Evolutionary conservation across 2,329 filamentous ascomycete genomes (phyloP).

Genomic region (Diaporthe sp.): DNA sequence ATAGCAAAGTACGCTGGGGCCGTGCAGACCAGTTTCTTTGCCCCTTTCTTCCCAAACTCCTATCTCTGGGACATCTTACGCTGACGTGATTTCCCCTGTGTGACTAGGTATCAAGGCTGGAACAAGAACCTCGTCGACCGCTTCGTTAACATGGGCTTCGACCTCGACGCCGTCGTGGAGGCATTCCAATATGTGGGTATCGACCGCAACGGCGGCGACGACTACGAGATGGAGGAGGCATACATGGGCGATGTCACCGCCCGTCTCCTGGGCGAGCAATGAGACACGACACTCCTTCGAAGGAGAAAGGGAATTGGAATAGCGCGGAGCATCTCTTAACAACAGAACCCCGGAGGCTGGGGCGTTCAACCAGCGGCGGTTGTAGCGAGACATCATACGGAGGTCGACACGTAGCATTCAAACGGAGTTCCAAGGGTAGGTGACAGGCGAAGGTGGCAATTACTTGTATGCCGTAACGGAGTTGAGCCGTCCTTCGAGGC

Average conservation of each 20-base stretch:
- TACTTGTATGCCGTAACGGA: conserved; percentile 23
- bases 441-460: conserved; percentile 4
- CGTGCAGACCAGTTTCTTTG: conserved; percentile 37
- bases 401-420: conserved; percentile 27
- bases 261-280: conserved; percentile 84
- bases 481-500: conserved; percentile 1
- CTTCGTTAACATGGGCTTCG: conserved; percentile 93
- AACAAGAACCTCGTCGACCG: conserved; percentile 85
- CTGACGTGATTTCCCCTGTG: conserved; percentile 33
- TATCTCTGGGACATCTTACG: neutral
- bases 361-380: neutral
- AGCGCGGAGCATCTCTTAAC: conserved; percentile 1
- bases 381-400: neutral
- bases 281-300: neutral
- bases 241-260: conserved; percentile 94
- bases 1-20: conserved; percentile 56
- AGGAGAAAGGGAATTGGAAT: neutral
- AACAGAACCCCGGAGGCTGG: neutral
- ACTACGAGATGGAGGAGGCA: conserved; percentile 90
- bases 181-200: conserved; percentile 88
- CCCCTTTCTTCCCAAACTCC: too few species aligned
- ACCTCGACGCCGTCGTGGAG: conserved; percentile 86
- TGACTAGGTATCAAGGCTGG: conserved; percentile 84
- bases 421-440: conserved; percentile 33
- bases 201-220: conserved; percentile 80